phyloP scores from a whole-genome alignment of 345 rosid genomes.

The Bruguiera gymnorhiza region DNA sequence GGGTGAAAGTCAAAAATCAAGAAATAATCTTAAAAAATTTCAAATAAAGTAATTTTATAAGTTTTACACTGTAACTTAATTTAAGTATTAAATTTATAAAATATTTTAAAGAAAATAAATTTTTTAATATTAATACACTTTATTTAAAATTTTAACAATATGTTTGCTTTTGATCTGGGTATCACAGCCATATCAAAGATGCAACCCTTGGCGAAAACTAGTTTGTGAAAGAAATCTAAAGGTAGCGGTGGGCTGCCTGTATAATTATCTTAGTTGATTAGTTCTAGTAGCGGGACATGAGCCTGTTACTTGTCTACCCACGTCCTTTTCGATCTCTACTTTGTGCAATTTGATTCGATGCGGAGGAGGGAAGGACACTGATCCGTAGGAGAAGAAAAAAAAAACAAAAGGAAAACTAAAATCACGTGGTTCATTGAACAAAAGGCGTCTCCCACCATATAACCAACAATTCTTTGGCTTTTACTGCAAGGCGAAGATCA shows the following conservation, averaged over 20 bases:
- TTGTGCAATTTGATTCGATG: too few relatives aligned
- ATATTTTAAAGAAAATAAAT: too few relatives aligned
- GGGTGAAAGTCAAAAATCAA: too few relatives aligned
- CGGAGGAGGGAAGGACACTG: too few relatives aligned
- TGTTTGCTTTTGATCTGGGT: background rate
- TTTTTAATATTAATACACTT: too few relatives aligned
- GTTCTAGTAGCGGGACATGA: background rate
- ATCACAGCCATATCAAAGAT: background rate
- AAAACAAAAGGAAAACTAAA: background rate
- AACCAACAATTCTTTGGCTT: background rate
- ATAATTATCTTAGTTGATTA: background rate
- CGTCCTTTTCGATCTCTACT: too few relatives aligned
- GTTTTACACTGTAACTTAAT: too few relatives aligned
- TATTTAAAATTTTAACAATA: too few relatives aligned
- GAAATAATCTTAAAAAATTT: too few relatives aligned
- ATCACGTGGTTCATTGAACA: background rate
- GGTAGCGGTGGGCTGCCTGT: background rate
- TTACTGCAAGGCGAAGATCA: background rate
- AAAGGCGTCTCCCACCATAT: background rate
- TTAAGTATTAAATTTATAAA: too few relatives aligned
- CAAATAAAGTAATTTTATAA: too few relatives aligned
- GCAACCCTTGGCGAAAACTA: background rate
- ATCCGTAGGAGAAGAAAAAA: background rate
- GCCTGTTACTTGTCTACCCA: background rate
- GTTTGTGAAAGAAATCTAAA: background rate